Conservation (phyloP, 345 rosid genomes). For the Nasturtium officinale region DNA sequence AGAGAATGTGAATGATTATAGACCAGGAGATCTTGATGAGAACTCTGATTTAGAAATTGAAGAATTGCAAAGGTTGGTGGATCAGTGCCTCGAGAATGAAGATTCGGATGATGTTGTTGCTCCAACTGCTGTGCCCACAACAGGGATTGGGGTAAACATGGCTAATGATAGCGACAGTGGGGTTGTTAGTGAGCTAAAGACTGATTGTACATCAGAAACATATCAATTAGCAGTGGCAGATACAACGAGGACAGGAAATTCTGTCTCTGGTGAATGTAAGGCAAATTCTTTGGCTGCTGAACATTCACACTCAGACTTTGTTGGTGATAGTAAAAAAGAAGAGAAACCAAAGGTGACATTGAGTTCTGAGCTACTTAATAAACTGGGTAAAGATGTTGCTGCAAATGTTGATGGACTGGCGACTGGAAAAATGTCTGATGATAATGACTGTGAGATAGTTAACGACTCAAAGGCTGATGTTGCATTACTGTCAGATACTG, state of each 20-base stretch:
- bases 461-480: slow-evolving; percentile 15
- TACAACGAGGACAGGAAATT: not conserved
- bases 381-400: slow-evolving; percentile 32
- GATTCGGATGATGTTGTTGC: slow-evolving; percentile 42
- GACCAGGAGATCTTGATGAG: slow-evolving; percentile 38
- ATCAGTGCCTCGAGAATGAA: slow-evolving; percentile 49
- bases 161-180: slow-evolving; percentile 16
- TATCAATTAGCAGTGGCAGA: not conserved
- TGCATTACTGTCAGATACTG: slow-evolving; percentile 23
- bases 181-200: not conserved
- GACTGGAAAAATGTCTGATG: slow-evolving; percentile 36
- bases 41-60: slow-evolving; percentile 45
- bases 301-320: slow-evolving; percentile 38
- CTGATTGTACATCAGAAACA: slow-evolving; percentile 17
- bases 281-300: slow-evolving; percentile 41
- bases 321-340: slow-evolving; percentile 40
- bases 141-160: slow-evolving; percentile 33
- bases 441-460: slow-evolving; percentile 2
- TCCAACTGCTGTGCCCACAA: slow-evolving; percentile 34
- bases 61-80: slow-evolving; percentile 46
- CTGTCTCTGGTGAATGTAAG: slow-evolving; percentile 39
- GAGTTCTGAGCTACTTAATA: slow-evolving; percentile 40
- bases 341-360: slow-evolving; percentile 35
- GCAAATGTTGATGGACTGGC: slow-evolving; percentile 13
- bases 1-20: slow-evolving; percentile 37